Evolutionary conservation across 164 flowering plant genomes (phyloP).

Genomic region (Brasenia schreberi): DNA sequence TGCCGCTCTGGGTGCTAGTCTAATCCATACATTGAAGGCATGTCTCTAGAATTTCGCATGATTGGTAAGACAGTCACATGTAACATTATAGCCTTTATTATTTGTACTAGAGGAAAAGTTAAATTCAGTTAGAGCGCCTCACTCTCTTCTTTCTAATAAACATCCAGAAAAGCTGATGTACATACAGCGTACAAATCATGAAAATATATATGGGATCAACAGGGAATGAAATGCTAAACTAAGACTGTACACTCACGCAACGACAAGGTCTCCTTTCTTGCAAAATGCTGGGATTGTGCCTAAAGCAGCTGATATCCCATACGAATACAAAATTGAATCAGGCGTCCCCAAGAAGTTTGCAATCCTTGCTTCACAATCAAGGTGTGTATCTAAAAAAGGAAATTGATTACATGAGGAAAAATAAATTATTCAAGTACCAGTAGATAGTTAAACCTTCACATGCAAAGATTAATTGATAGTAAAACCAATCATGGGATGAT

Average conservation of each 20-base stretch:
- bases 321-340: conserved; percentile 91
- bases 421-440: background rate
- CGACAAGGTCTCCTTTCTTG: conserved; percentile 86
- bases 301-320: conserved; percentile 95
- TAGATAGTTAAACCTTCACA: background rate
- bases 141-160: too few relatives aligned
- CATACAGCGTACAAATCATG: background rate
- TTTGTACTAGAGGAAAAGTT: too few relatives aligned
- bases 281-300: conserved; percentile 95
- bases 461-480: background rate
- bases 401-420: conserved; percentile 1
- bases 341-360: conserved; percentile 90
- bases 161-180: background rate
- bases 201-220: too few relatives aligned
- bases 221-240: background rate
- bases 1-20: too few relatives aligned
- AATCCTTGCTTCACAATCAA: conserved; percentile 93
- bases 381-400: conserved; percentile 68
- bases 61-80: too few relatives aligned
- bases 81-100: too few relatives aligned
- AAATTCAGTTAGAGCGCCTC: too few relatives aligned
- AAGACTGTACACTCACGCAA: conserved; percentile 58
- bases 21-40: too few relatives aligned
- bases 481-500: background rate
- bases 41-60: too few relatives aligned